phyloP scores from a whole-genome alignment of 1,284 basidiomycete species.

The Neolentinus lepideus region DNA sequence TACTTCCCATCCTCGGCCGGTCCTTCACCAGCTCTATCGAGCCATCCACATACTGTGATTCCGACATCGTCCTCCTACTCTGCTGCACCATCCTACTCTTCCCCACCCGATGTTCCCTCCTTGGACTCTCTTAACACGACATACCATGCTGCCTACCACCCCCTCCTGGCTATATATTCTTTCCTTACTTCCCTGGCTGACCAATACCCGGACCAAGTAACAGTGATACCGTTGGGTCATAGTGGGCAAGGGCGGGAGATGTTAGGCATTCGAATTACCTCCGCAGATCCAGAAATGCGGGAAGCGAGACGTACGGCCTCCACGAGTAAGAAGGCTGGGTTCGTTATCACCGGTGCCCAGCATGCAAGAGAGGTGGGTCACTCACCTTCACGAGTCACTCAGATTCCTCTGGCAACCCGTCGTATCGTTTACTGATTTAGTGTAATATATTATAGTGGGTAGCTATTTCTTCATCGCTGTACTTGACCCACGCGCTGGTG shows the following conservation, averaged over 20 bases:
- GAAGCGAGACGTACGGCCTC: slow-evolving; percentile 6
- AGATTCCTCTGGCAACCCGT: background rate
- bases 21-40: slow-evolving; percentile 9
- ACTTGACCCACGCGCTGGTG: slow-evolving; percentile 66
- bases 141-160: slow-evolving; percentile 48
- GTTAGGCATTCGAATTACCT: slow-evolving; percentile 39
- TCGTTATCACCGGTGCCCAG: slow-evolving; percentile 72
- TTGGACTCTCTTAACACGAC: slow-evolving; percentile 20
- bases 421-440: slow-evolving; percentile 3
- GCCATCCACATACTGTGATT: background rate
- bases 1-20: slow-evolving; percentile 15
- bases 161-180: slow-evolving; percentile 40
- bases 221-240: slow-evolving; percentile 39
- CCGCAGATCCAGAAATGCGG: slow-evolving; percentile 8
- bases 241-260: slow-evolving; percentile 50
- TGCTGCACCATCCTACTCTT: slow-evolving; percentile 14
- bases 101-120: background rate
- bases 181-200: slow-evolving; percentile 42
- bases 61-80: slow-evolving; percentile 8
- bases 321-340: slow-evolving; percentile 35
- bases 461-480: slow-evolving; percentile 67
- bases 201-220: slow-evolving; percentile 33
- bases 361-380: slow-evolving; percentile 83
- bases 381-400: slow-evolving; percentile 12
- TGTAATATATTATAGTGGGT: slow-evolving; percentile 54